Evolutionary conservation across 495 filamentous ascomycete genomes (phyloP).

Genomic region (Xylaria cubensis): DNA sequence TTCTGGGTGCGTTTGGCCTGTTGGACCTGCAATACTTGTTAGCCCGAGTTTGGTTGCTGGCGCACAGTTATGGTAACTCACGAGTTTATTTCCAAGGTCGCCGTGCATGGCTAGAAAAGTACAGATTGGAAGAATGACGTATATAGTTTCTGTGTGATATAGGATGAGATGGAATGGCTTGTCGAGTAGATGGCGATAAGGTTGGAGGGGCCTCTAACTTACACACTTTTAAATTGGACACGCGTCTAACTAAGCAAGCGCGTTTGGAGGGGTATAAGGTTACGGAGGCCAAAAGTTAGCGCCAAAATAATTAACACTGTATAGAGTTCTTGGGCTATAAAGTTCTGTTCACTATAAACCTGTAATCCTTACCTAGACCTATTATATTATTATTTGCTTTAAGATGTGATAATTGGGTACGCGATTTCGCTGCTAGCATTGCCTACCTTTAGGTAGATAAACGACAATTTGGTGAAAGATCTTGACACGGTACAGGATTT

Average conservation of each 20-base stretch:
- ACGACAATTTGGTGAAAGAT: neutral
- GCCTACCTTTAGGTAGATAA: neutral
- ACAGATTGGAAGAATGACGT: neutral
- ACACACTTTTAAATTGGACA: neutral
- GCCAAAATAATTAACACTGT: neutral
- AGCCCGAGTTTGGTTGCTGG: constrained; percentile 31
- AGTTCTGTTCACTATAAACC: neutral
- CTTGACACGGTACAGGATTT: neutral
- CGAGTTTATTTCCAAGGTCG: constrained; percentile 83
- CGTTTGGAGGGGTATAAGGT: constrained; percentile 3
- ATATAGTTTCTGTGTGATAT: neutral
- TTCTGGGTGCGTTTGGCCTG: constrained; percentile 96
- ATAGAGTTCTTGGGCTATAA: neutral
- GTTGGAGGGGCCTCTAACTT: neutral
- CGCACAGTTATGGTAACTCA: constrained; percentile 20
- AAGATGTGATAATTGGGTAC: neutral
- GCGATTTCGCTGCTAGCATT: neutral
- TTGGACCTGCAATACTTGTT: constrained; percentile 70
- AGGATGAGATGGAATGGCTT: neutral
- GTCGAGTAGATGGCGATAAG: neutral
- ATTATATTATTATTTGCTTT: neutral
- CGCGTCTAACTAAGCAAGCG: constrained; percentile 1
- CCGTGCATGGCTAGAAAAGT: constrained; percentile 73
- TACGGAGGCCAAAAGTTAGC: neutral
- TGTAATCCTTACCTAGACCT: neutral